Evolutionary conservation across 2,329 filamentous ascomycete genomes (phyloP).

Genomic region (Epichloe amarillans): DNA sequence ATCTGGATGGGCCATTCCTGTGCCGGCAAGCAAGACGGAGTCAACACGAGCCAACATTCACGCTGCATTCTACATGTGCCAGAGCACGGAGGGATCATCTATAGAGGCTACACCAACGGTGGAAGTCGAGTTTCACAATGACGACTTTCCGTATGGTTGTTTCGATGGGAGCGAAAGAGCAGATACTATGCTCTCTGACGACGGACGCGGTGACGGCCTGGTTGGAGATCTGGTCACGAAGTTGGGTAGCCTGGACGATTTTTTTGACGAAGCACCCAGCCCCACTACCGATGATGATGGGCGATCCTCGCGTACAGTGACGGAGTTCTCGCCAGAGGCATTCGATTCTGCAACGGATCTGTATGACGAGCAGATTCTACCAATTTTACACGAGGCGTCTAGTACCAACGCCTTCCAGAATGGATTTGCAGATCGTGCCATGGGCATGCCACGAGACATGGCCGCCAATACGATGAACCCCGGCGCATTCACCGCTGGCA

Average conservation of each 20-base stretch:
- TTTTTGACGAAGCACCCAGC: conserved; percentile 58
- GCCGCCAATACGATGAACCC: conserved; percentile 51
- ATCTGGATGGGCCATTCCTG: conserved; percentile 89
- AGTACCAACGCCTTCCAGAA: conserved; percentile 77
- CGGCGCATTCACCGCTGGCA: conserved; percentile 37
- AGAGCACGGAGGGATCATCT: conserved; percentile 46
- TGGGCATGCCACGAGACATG: conserved; percentile 44
- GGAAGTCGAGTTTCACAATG: conserved; percentile 83
- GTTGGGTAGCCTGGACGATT: conserved; percentile 67
- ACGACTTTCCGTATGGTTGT: conserved; percentile 75
- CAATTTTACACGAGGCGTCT: conserved; percentile 76
- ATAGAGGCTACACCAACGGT: conserved; percentile 57
- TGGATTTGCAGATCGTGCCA: conserved; percentile 64
- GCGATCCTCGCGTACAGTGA: conserved; percentile 48
- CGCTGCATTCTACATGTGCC: conserved; percentile 89
- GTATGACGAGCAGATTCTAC: conserved; percentile 86
- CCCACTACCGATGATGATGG: conserved; percentile 46
- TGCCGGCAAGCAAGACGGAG: conserved; percentile 80
- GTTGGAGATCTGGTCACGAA: conserved; percentile 67
- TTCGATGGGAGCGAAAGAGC: conserved; percentile 61
- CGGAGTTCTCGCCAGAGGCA: conserved; percentile 49
- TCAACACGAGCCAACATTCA: conserved; percentile 86
- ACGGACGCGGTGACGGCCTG: conserved; percentile 55
- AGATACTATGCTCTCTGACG: conserved; percentile 88
- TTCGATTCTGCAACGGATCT: conserved; percentile 67